phyloP scores from a whole-genome alignment of 2,329 filamentous ascomycete species.

The Ophiostoma ips region DNA sequence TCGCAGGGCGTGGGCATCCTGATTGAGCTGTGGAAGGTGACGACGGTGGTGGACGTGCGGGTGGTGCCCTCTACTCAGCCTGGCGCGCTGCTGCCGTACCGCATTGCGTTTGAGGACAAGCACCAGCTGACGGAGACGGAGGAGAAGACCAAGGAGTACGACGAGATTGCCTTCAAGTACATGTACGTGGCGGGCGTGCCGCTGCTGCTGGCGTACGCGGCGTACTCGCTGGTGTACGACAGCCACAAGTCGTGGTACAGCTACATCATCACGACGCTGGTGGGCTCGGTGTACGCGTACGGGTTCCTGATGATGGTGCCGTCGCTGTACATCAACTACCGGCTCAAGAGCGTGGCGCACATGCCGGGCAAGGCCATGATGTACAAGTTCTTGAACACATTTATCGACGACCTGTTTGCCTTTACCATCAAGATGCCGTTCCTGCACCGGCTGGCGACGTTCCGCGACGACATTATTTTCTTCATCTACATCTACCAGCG shows the following conservation, averaged over 20 bases:
- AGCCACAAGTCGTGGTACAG: conserved; percentile 97
- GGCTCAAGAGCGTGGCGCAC: conserved; percentile 86
- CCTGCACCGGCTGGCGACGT: conserved; percentile 78
- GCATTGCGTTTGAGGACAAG: conserved; percentile 84
- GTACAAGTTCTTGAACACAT: conserved; percentile 97
- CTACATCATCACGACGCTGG: conserved; percentile 86
- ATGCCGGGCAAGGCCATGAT: conserved; percentile 95
- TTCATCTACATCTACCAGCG: conserved; percentile 94
- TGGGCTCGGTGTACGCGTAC: conserved; percentile 93
- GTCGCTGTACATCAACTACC: conserved; percentile 96
- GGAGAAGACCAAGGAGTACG: conserved; percentile 96
- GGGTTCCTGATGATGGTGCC: conserved; percentile 99
- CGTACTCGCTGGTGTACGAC: conserved; percentile 85
- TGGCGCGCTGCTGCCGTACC: conserved; percentile 63
- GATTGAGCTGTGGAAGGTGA: conserved; percentile 80
- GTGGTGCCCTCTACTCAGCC: conserved; percentile 54
- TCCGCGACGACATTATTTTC: conserved; percentile 94
- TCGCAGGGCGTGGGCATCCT: conserved; percentile 72
- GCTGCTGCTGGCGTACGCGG: conserved; percentile 74
- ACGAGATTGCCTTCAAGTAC: conserved; percentile 94
- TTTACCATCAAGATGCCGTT: conserved; percentile 99
- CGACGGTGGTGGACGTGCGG: conserved; percentile 82
- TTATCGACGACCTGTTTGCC: conserved; percentile 96
- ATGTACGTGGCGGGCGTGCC: conserved; percentile 88
- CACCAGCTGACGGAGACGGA: conserved; percentile 90